Evolutionary conservation across 768 basidiomycete genomes (phyloP), one percentile per base, ranked within the genome.

Genomic region (Lentinula raphanica): DNA sequence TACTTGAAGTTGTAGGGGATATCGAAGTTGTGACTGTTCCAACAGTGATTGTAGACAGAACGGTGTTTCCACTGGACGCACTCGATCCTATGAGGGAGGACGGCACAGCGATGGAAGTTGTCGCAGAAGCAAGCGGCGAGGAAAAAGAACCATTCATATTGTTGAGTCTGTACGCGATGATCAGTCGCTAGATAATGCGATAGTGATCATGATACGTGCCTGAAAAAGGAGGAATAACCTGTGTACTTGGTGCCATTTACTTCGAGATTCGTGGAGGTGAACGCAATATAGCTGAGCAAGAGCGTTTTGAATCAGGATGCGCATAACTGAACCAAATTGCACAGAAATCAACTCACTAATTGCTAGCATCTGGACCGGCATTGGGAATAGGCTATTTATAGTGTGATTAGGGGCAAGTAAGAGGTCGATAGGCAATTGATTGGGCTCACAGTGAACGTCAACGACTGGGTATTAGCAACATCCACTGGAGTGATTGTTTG

Each of bases 131-230:
- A 31, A 83, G 67, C 17, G 83, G 80, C 1, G 73, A 68, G 25
- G 72, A 65, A 64, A 84, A 81, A 27, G 81, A 80, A 49, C 87
- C 88, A 12, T 73, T 74, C 87, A 89, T 87, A 38, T 74, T 74
- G 36, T 73, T 68, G 27, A 89, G 71, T 3, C 84, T 88, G 61
- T 11, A 23, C 23, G 57, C n/a, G 28, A 45, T 53, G n/a, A 21
- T 12, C 38, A 59, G 17, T 40, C 12, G 36, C 9, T 23, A 17
- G 35, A 35, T 11, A 44, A 15, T 21, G 32, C 4, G 17, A 46
- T 35, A 7, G 15, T n/a, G 17, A 12, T 21, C 42, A 45, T 6
- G 9, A 39, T 1, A 71, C 81, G 50, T 60, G 85, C 86, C 67
- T 65, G 72, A 90, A 89, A 60, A 72, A 74, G 0, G 80, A 76